Base-by-base conservation (phyloP, 1,284 basidiomycete species). In the Sporisorium graminicola region DNA sequence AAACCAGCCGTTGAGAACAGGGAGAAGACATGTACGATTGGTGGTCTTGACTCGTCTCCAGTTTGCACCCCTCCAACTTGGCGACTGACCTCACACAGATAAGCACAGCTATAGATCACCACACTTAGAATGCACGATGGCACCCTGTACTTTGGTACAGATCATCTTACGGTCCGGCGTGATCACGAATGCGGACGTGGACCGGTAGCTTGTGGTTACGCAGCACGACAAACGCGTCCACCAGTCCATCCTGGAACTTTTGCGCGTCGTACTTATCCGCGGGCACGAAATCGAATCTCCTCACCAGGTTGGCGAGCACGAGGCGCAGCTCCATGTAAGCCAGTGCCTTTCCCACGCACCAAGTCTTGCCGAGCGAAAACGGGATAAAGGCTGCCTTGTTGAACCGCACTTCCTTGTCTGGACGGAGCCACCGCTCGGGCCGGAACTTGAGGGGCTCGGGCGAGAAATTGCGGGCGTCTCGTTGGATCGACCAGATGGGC, bases 361-460 rank as follows among this genome's bases (percentile, higher is more conserved):
- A 58, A 0, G 69, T 74, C 53, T 64, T 69, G 26, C 73, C 73
- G n/a, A 65, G 64, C 40, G 67, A 69, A 49, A 75, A 75, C 9
- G 73, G 67, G 22, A 35, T 55, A 26, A 75, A 75, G 5, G 73
- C 73, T 0, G 71, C 22, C 29, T 37, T 53, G 31, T 75, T 75
- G 50, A 72, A 69, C 0, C 50, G 26, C 26, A 52, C 49, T 26
- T 70, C 73, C 6, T 73, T 58, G 16, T 59, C 56, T 1, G 67
- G 69, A 13, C 55, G 37, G 0, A 75, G 24, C 73, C 73, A 75
- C 16, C 73, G 59, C 14, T 65, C 53, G 2, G 73, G 73, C 1
- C 65, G 63, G 44, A 75, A 75, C n/a, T 46, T 18, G 44, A 66
- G 58, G 16, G 73, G 73, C 8, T 60, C 56, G 2, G 73, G 64